Evolutionary conservation across 2,329 filamentous ascomycete species (phyloP).

Genomic region (Fusarium sororula): DNA sequence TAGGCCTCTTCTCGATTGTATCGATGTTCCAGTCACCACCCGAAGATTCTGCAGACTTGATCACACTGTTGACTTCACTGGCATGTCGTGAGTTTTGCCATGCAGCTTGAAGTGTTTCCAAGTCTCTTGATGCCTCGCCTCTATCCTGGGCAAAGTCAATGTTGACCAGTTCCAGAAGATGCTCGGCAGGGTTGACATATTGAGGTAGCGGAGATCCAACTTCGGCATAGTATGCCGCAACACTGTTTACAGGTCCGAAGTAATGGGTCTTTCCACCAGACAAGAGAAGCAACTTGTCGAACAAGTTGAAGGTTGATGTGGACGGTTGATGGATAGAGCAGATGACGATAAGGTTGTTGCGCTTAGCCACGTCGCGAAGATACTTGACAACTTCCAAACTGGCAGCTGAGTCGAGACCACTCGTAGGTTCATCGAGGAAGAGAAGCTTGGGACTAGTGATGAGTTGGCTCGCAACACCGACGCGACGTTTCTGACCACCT

Average conservation of each 20-base stretch:
- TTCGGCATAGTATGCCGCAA: conserved; percentile 70
- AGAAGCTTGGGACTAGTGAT: conserved; percentile 83
- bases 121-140: conserved; percentile 52
- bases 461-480: conserved; percentile 82
- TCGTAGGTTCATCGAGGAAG: conserved; percentile 86
- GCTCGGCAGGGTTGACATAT: conserved; percentile 83
- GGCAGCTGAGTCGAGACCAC: conserved; percentile 81
- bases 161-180: conserved; percentile 80
- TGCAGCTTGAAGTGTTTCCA: conserved; percentile 38
- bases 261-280: conserved; percentile 77
- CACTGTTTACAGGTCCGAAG: conserved; percentile 69
- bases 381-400: conserved; percentile 81
- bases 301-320: conserved; percentile 79
- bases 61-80: conserved; percentile 26
- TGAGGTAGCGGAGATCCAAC: conserved; percentile 71
- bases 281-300: conserved; percentile 80
- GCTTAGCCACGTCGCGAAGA: conserved; percentile 71
- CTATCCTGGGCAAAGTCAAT: conserved; percentile 71
- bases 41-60: conserved; percentile 44
- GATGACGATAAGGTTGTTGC: conserved; percentile 78
- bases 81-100: conserved; percentile 42
- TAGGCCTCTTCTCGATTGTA: conserved; percentile 49
- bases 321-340: conserved; percentile 89
- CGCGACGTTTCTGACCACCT: conserved; percentile 83
- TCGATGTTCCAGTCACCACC: conserved; percentile 35